Base-by-base conservation (phyloP, 306 rosid genomes). In the Begonia peltatifolia region DNA sequence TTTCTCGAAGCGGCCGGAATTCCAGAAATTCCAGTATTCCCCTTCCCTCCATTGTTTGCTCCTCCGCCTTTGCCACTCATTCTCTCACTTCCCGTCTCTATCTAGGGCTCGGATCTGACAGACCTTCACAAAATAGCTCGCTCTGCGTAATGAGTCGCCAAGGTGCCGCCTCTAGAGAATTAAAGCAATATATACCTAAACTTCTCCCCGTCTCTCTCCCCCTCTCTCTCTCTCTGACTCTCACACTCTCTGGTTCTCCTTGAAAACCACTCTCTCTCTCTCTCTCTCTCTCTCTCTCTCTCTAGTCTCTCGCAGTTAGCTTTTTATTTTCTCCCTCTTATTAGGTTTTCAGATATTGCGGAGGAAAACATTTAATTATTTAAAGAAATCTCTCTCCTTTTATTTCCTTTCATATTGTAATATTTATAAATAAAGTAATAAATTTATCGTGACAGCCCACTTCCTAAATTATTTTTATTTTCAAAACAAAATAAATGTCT, bases 1-100 rank as follows among this genome's bases (percentile, higher is more conserved):
- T 87, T 92, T 74, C 96, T 76, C 54, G 88, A 75, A 58, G 77
- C 82, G 55, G 81, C 66, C 9, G 97, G 97, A 48, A 90, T 73
- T 52, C 76, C 84, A n/a, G 88, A 79, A 18, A 72, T 59, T 50
- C 94, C 94, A 54, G 53, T 77, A 61, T 49, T 76, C 14, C 77
- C 79, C 57, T 71, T 77, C 35, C 76, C 69, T 50, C 76, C 74
- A 57, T 51, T 66, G 56, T 18, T 62, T 11, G 70, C 76, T n/a
- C 72, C 72, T 11, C 71, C 82, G 60, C 76, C 78, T 60, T 64
- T 79, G 43, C 76, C 89, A 59, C 90, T 81, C 97, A 90, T 90
- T 68, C 12, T 68, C 57, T 47, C 54, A 16, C 52, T 30, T 44
- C n/a, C 53, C 68, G 59, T 44, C 71, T 15, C 74, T 50, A 68